These are phyloP conservation scores for Fusarium transvaalense DNA, from an alignment of 2,329 filamentous ascomycete genomes.

Conservation along the genomic window DNA sequence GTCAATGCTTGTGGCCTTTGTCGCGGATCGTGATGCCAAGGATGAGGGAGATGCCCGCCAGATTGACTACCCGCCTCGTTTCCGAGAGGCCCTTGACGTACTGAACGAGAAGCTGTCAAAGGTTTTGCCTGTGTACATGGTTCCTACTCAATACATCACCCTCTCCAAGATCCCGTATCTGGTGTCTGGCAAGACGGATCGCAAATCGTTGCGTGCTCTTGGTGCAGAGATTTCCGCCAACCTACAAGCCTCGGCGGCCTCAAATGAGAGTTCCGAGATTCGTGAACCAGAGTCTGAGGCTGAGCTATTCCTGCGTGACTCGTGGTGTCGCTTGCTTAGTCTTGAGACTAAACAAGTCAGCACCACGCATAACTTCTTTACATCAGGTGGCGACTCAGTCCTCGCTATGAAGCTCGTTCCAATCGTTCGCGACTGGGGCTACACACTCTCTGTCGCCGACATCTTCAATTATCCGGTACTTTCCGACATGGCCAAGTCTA, in stretches of 20 bases:
- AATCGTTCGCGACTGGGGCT: constrained; percentile 53
- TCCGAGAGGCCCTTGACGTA: constrained; percentile 32
- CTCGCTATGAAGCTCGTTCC: constrained; percentile 64
- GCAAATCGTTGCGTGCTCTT: constrained; percentile 40
- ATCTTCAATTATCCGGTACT: constrained; percentile 61
- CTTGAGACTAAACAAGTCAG: constrained; percentile 51
- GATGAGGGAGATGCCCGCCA: constrained; percentile 32
- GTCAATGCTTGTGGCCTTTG: constrained; percentile 46
- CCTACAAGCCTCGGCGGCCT: constrained; percentile 30
- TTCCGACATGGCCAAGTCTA: constrained; percentile 57
- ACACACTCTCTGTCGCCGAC: constrained; percentile 59
- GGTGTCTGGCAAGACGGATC: constrained; percentile 46
- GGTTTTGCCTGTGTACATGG: constrained; percentile 44
- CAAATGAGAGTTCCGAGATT: constrained; percentile 11
- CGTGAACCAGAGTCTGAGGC: constrained; percentile 36
- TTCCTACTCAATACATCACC: constrained; percentile 40
- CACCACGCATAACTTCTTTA: constrained; percentile 60
- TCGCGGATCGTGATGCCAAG: constrained; percentile 41
- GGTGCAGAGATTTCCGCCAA: constrained; percentile 40
- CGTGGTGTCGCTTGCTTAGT: constrained; percentile 55
- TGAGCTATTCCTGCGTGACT: constrained; percentile 48
- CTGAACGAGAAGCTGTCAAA: constrained; percentile 41
- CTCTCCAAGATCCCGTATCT: constrained; percentile 45
- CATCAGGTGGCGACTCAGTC: constrained; percentile 63
- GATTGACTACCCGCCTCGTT: constrained; percentile 39